Evolutionary conservation across 2,329 filamentous ascomycete genomes (phyloP).

Genomic region (Berkeleyomyces basicola): DNA sequence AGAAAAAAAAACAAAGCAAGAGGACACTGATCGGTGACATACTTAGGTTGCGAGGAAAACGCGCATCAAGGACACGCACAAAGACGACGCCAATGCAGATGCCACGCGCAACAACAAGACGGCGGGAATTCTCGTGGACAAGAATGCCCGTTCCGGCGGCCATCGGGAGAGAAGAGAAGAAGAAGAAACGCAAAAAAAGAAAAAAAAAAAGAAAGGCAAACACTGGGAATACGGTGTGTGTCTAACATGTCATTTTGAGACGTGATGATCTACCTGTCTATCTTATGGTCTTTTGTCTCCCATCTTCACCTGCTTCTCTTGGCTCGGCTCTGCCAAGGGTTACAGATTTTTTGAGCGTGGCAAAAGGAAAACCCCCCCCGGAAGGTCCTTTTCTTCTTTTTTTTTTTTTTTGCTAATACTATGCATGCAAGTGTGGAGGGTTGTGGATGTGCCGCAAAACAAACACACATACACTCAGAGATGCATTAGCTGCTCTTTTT

Average conservation of each 20-base stretch:
- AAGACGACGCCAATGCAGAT: background rate
- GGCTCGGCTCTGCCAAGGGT: background rate
- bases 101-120: background rate
- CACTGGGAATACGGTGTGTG: no score
- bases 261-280: no score
- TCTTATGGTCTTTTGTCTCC: no score
- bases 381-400: background rate
- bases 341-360: background rate
- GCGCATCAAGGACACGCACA: background rate
- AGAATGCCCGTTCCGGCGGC: background rate
- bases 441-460: no score
- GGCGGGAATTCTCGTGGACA: background rate
- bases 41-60: no score
- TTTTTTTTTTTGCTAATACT: background rate
- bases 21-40: background rate
- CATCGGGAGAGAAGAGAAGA: background rate
- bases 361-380: background rate
- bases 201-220: background rate
- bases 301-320: background rate
- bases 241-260: no score
- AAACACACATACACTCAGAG: no score
- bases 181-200: background rate
- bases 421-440: no score
- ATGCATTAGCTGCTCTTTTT: no score
- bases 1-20: background rate